These are phyloP conservation scores for Iberis amara DNA, from an alignment of 441 rosid genomes.

Conservation along the genomic window DNA sequence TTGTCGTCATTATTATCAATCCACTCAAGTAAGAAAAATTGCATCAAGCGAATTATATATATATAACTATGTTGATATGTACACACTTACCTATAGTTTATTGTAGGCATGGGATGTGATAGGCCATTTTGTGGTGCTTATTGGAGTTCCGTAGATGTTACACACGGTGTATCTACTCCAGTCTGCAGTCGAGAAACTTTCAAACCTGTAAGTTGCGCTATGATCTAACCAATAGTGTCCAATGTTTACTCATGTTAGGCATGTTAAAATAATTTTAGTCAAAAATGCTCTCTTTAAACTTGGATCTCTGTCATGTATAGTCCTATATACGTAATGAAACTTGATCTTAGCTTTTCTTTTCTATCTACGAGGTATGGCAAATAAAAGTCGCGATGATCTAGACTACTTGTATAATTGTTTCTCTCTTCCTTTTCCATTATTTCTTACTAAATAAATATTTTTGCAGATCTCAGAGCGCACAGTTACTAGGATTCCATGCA, in stretches of 20 bases:
- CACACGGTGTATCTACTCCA: constrained; percentile 34
- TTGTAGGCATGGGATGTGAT: constrained; percentile 82
- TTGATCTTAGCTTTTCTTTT: background rate
- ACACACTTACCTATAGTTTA: constrained; percentile 9
- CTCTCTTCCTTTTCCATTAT: background rate
- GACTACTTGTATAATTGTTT: background rate
- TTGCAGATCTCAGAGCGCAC: constrained; percentile 56
- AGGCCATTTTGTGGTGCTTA: constrained; percentile 81
- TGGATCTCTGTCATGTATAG: constrained; percentile 3
- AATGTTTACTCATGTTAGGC: constrained; percentile 2
- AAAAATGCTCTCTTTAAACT: background rate
- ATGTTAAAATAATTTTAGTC: background rate
- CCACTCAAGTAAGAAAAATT: too few species aligned
- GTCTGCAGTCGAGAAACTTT: constrained; percentile 57
- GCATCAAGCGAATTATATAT: too few species aligned
- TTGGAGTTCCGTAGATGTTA: constrained; percentile 57
- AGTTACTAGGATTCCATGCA: constrained; percentile 51
- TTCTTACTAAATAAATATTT: constrained; percentile 1
- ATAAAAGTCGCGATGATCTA: background rate
- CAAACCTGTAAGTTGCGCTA: constrained; percentile 48
- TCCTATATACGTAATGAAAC: background rate
- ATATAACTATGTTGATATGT: too few species aligned
- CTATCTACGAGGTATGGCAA: background rate
- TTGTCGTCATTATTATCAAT: constrained; percentile 1
- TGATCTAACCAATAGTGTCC: background rate